Percentiles rank a stretch among this genome's conserved stretches.
phyloP scores from a whole-genome alignment of 2,329 filamentous ascomycete species.

The Trichothecium roseum region DNA sequence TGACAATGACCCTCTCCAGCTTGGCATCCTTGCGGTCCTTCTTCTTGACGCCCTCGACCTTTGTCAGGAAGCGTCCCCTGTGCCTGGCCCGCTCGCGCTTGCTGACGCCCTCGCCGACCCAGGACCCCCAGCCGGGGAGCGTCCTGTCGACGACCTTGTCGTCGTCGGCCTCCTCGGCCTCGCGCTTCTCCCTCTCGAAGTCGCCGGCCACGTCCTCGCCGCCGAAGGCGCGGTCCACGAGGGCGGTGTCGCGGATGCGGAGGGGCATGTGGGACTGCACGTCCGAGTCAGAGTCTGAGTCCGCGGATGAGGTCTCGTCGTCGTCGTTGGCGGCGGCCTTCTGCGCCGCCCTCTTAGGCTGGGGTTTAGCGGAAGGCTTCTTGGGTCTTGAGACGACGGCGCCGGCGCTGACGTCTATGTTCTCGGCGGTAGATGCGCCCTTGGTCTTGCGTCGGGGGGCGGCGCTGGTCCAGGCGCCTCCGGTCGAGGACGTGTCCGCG shows the following conservation, averaged over 20 bases:
- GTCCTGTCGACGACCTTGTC: conserved; percentile 74
- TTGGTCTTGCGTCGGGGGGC: not conserved
- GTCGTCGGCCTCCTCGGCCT: conserved; percentile 62
- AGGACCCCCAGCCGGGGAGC: conserved; percentile 90
- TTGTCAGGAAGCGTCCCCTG: conserved; percentile 51
- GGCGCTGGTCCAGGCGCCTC: not conserved
- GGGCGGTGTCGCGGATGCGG: conserved; percentile 49
- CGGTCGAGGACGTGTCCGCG: too few species aligned
- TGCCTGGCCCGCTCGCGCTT: conserved; percentile 57
- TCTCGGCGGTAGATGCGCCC: conserved; percentile 1
- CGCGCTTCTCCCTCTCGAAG: conserved; percentile 72
- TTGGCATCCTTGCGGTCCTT: conserved; percentile 73
- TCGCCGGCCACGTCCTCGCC: conserved; percentile 75
- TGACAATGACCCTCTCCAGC: conserved; percentile 79
- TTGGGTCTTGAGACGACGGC: conserved; percentile 16
- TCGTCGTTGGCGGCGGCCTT: conserved; percentile 9
- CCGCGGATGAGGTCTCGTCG: conserved; percentile 14
- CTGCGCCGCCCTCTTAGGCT: conserved; percentile 6
- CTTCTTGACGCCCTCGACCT: conserved; percentile 62
- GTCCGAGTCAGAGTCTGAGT: conserved; percentile 30
- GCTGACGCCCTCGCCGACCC: conserved; percentile 77
- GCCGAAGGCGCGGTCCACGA: conserved; percentile 78
- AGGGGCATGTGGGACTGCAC: conserved; percentile 39
- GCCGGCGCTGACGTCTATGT: conserved; percentile 11
- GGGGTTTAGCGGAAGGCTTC: conserved; percentile 20